phyloP scores from a whole-genome alignment of 2,329 filamentous ascomycete genomes.

The Pestalotiopsis sp. region DNA sequence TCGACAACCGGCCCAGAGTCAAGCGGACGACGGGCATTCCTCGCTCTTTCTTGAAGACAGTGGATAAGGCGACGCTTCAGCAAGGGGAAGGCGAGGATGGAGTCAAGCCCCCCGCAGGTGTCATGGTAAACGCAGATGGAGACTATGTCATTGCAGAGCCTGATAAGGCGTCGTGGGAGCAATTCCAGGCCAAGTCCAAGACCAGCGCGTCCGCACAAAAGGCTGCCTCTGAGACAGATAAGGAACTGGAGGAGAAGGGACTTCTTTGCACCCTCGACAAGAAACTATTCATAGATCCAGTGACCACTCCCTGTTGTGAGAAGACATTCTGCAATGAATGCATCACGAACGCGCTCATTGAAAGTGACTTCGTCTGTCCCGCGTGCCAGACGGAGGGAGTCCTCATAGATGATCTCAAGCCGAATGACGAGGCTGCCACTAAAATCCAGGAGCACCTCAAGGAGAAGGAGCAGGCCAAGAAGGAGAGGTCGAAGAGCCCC shows the following conservation, averaged over 20 bases:
- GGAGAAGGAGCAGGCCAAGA: constrained; percentile 55
- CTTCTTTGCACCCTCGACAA: constrained; percentile 96
- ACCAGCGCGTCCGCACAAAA: constrained; percentile 82
- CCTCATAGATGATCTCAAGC: constrained; percentile 85
- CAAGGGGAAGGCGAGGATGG: constrained; percentile 72
- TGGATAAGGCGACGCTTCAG: constrained; percentile 84
- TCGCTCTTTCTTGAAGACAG: constrained; percentile 90
- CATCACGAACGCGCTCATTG: constrained; percentile 98
- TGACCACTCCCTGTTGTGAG: constrained; percentile 97
- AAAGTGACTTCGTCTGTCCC: constrained; percentile 96
- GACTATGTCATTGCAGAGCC: constrained; percentile 97
- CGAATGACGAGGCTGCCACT: constrained; percentile 76
- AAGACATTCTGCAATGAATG: constrained; percentile 99
- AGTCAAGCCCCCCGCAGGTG: constrained; percentile 77
- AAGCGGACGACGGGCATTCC: constrained; percentile 98
- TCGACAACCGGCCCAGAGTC: constrained; percentile 89
- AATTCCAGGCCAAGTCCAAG: constrained; percentile 94
- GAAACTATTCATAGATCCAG: constrained; percentile 96
- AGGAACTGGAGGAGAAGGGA: constrained; percentile 85
- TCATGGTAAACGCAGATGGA: constrained; percentile 97
- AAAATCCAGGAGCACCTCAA: constrained; percentile 78
- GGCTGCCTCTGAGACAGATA: constrained; percentile 75
- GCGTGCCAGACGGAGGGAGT: constrained; percentile 89
- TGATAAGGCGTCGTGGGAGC: constrained; percentile 94
- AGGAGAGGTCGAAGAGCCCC: constrained; percentile 52